phyloP scores from a whole-genome alignment of 2,329 filamentous ascomycete genomes.

The Ilyonectria sp. region DNA sequence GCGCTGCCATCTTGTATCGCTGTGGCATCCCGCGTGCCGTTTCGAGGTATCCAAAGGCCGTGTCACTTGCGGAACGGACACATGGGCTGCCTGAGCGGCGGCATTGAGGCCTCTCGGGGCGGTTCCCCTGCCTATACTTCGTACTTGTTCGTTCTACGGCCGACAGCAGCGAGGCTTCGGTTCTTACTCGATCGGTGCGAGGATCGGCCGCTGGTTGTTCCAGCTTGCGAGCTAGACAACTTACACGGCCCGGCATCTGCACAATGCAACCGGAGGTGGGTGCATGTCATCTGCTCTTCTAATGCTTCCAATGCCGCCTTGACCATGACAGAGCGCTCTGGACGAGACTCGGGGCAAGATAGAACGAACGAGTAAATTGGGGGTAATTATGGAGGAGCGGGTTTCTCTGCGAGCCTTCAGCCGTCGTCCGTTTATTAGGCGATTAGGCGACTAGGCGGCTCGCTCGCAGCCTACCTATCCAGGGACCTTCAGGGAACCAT shows the following conservation, averaged over 20 bases:
- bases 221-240: not conserved
- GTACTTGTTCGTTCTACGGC: not conserved
- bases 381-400: not conserved
- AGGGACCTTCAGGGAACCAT: not conserved
- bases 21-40: not conserved
- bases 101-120: not conserved
- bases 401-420: constrained; percentile 3
- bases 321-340: not conserved
- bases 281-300: constrained; percentile 3
- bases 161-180: not conserved
- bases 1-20: not conserved
- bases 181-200: constrained; percentile 8
- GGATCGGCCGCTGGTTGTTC: constrained; percentile 30
- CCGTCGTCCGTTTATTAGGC: constrained; percentile 18
- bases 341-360: not conserved
- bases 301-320: not conserved
- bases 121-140: constrained; percentile 6
- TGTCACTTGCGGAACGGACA: not conserved
- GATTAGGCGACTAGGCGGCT: not conserved
- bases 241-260: constrained; percentile 17
- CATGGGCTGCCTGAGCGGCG: not conserved
- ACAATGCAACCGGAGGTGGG: constrained; percentile 6
- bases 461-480: constrained; percentile 2
- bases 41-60: not conserved
- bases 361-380: not conserved